Evolutionary conservation across 2,329 filamentous ascomycete genomes (phyloP).

Genomic region (Botrytis byssoidea): DNA sequence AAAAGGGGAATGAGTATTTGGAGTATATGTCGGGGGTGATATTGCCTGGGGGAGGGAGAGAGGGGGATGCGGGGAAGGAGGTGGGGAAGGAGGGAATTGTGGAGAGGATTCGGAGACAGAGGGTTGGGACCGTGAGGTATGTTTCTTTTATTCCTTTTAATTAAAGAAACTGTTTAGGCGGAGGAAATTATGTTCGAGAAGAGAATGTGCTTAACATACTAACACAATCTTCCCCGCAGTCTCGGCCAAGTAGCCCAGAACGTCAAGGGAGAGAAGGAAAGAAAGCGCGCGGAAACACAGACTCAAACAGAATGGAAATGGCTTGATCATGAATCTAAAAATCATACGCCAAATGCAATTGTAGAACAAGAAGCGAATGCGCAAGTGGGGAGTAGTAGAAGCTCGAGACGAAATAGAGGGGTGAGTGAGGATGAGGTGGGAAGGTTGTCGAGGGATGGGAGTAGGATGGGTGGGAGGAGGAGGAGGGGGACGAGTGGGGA

Average conservation of each 20-base stretch:
- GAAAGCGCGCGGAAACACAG: neutral
- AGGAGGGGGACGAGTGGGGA: neutral
- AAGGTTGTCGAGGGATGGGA: neutral
- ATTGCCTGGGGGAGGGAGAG: neutral
- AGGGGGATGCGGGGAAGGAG: neutral
- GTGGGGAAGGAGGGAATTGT: conserved; percentile 27
- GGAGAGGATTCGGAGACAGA: conserved; percentile 31
- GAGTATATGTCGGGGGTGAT: conserved; percentile 5
- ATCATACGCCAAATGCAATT: neutral
- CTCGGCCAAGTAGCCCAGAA: conserved; percentile 8
- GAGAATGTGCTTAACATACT: neutral
- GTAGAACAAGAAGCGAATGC: neutral
- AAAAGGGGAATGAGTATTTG: conserved; percentile 12
- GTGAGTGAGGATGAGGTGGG: neutral
- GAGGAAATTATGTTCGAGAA: neutral
- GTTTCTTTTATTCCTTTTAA: neutral
- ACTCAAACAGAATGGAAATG: neutral
- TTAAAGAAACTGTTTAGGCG: fast-evolving
- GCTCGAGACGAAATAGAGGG: neutral
- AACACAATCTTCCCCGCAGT: neutral
- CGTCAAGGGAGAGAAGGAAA: conserved; percentile 2
- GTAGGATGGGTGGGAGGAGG: neutral
- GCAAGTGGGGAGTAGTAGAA: too few species aligned
- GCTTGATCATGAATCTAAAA: conserved; percentile 13
- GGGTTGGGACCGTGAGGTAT: conserved; percentile 15